Percentiles rank a stretch among this genome's conserved stretches.
These are phyloP conservation scores for Populus davidiana DNA, from an alignment of 345 rosid genomes.

Conservation along the genomic window DNA sequence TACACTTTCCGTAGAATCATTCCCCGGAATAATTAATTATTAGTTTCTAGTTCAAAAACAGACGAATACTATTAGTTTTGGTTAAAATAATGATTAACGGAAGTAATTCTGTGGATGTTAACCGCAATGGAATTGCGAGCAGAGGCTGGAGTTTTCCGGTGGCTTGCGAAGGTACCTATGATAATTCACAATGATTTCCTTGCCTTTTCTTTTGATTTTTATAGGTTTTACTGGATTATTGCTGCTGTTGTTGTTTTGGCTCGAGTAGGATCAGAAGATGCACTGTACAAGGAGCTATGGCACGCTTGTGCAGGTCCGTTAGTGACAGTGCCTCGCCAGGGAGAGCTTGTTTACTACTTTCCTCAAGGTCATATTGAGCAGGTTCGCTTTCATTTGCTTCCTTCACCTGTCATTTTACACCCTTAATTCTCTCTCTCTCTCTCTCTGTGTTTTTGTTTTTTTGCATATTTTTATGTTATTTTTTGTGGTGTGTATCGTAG, in stretches of 20 bases:
- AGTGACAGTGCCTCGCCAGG: constrained; percentile 69
- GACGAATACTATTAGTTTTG: constrained; percentile 1
- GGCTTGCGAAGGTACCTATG: constrained; percentile 15
- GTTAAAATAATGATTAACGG: constrained; percentile 24
- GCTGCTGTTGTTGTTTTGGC: neutral
- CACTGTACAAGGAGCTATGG: constrained; percentile 79
- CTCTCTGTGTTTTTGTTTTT: no score
- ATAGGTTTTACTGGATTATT: neutral
- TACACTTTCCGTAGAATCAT: neutral
- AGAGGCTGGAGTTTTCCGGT: constrained; percentile 33
- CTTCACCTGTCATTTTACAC: neutral
- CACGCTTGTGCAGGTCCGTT: constrained; percentile 94
- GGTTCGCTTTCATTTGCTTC: constrained; percentile 33
- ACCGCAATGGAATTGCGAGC: constrained; percentile 30
- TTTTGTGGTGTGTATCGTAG: constrained; percentile 22
- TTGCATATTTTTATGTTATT: neutral
- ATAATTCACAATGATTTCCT: neutral
- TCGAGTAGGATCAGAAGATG: constrained; percentile 53
- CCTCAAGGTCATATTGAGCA: constrained; percentile 97
- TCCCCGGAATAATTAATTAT: neutral
- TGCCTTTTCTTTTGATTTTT: neutral
- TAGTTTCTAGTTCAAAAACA: neutral
- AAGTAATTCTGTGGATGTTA: constrained; percentile 3
- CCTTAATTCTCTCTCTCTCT: neutral
- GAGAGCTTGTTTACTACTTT: constrained; percentile 76